Evolutionary conservation across 495 filamentous ascomycete species (phyloP), one percentile per base, ranked within the genome.

Genomic region (Penicillium goetzii): DNA sequence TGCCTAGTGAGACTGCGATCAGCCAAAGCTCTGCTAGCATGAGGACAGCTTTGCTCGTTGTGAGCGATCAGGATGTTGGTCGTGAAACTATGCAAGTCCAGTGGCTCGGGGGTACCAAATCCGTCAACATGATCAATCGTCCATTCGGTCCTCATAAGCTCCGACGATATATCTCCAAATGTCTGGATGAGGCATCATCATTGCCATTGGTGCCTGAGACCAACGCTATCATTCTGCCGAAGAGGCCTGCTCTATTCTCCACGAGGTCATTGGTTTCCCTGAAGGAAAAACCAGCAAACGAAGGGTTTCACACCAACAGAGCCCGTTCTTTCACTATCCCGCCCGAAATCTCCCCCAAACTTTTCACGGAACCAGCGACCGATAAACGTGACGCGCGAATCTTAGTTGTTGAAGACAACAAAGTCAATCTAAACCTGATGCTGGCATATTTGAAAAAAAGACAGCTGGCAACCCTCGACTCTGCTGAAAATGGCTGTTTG

Each of bases 401-500:
- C 8, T 78, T 90, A 2, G 78, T 90, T 0, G 88, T 90, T 0
- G 89, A 92, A 60, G 89, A 92, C 64, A 92, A 92, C 72, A 76
- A 83, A n/a, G 89, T 90, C 69, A 92, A 92, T 67, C 81, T 90
- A 19, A 85, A 83, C n/a, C 74, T 90, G 0, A 80, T 90, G 28
- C 71, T 83, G 15, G 83, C 84, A 0, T 86, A 85, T 59, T 82
- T 89, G 76, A 76, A 76, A 26, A 83, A 80, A 56, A 70, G 77
- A 1, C 66, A 74, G 6, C 66, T 81, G 57, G 41, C 60, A 10
- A 60, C 53, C 17, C 61, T 83, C 4, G 68, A 53, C 10, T 53
- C 78, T 1, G 83, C 83, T 15, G 76, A 79, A 54, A 81, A 84
- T 55, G 83, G 83, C 8, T 68, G 78, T 23, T 56, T 79, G 19